Conservation (phyloP, 768 basidiomycete genomes). For the Auricularia sp. region DNA sequence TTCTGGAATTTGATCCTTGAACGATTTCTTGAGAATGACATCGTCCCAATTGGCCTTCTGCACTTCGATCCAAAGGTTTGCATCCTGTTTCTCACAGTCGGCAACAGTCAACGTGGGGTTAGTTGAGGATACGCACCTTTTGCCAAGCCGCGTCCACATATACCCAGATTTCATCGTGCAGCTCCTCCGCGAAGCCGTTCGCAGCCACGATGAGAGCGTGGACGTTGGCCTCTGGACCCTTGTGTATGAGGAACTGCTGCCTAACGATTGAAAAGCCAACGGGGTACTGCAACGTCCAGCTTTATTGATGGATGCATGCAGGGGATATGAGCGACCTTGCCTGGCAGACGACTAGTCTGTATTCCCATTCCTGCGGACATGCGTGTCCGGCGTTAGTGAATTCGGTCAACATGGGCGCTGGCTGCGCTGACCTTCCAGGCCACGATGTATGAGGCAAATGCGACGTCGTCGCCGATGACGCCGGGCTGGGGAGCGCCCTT, state of each 20-base stretch:
- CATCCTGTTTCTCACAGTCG: slow-evolving; percentile 13
- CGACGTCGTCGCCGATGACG: slow-evolving; percentile 38
- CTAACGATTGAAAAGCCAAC: slow-evolving; percentile 13
- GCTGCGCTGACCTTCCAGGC: slow-evolving; percentile 44
- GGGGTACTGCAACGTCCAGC: slow-evolving; percentile 21
- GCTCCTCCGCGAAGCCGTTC: slow-evolving; percentile 40
- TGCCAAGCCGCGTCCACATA: slow-evolving; percentile 62
- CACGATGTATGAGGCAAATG: slow-evolving; percentile 44
- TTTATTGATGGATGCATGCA: slow-evolving; percentile 1
- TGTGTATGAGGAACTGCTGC: slow-evolving; percentile 46
- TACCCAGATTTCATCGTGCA: slow-evolving; percentile 68
- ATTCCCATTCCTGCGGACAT: slow-evolving; percentile 39
- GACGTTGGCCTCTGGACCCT: slow-evolving; percentile 43
- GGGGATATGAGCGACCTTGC: slow-evolving; percentile 24
- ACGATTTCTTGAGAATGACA: slow-evolving; percentile 57
- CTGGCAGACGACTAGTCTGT: slow-evolving; percentile 39
- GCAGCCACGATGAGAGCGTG: slow-evolving; percentile 43
- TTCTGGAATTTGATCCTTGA: slow-evolving; percentile 64
- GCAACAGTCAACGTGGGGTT: too few relatives aligned
- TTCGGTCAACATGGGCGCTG: background rate
- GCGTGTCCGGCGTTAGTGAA: slow-evolving; percentile 3
- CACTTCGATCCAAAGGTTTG: slow-evolving; percentile 23
- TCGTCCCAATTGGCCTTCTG: slow-evolving; percentile 65
- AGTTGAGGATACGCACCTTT: slow-evolving; percentile 50
- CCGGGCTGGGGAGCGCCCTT: slow-evolving; percentile 34